phyloP scores from a whole-genome alignment of 306 rosid genomes.

The Parietaria judaica region DNA sequence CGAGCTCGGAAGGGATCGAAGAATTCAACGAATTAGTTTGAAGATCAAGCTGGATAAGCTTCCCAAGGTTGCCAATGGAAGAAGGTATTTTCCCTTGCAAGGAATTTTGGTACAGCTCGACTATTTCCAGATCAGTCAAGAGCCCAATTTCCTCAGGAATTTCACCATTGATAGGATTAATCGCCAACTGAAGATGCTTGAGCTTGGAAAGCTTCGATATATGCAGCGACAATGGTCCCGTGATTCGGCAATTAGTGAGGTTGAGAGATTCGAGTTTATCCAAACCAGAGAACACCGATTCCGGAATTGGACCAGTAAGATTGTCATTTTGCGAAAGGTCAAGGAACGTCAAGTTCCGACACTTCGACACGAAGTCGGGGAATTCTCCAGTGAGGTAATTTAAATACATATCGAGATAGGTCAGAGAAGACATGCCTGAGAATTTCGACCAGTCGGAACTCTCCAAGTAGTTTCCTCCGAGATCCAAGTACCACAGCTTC shows the following conservation, averaged over 20 bases:
- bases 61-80: slow-evolving; percentile 37
- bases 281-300: slow-evolving; percentile 27
- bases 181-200: slow-evolving; percentile 37
- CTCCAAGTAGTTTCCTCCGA: slow-evolving; percentile 37
- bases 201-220: slow-evolving; percentile 47
- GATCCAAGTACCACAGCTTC: slow-evolving; percentile 43
- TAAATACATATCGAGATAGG: slow-evolving; percentile 22
- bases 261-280: slow-evolving; percentile 46
- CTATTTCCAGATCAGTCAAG: slow-evolving; percentile 22
- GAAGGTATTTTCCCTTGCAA: slow-evolving; percentile 44
- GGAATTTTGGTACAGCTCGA: slow-evolving; percentile 36
- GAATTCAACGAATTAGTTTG: slow-evolving; percentile 23
- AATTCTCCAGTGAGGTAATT: slow-evolving; percentile 28
- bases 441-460: slow-evolving; percentile 39
- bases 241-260: slow-evolving; percentile 30
- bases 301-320: slow-evolving; percentile 25
- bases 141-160: slow-evolving; percentile 46
- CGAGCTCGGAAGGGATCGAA: slow-evolving; percentile 48
- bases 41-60: slow-evolving; percentile 8
- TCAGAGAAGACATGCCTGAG: slow-evolving; percentile 39
- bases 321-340: slow-evolving; percentile 39
- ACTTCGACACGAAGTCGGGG: slow-evolving; percentile 45
- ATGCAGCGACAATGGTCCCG: slow-evolving; percentile 37
- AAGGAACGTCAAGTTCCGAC: slow-evolving; percentile 44
- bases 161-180: slow-evolving; percentile 30